Conservation (phyloP, 169 alveolate species). For the Babesia gibsoni region DNA sequence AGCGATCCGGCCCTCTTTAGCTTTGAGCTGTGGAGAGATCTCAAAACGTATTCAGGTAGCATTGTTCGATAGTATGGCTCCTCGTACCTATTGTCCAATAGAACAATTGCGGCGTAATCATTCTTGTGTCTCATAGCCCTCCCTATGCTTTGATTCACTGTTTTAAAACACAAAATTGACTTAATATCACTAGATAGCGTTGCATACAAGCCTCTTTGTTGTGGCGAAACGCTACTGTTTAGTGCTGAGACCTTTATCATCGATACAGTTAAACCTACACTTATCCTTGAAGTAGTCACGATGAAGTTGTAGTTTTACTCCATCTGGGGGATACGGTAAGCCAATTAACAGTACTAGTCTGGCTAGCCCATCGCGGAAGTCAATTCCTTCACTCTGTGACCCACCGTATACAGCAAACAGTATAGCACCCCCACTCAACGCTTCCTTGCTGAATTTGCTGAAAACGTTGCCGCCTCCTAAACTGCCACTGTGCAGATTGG, state of each 20-base stretch:
- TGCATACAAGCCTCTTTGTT: constrained; percentile 18
- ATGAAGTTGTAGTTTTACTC: constrained; percentile 34
- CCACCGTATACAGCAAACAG: constrained; percentile 82
- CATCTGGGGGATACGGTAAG: constrained; percentile 85
- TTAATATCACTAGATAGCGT: constrained; percentile 60
- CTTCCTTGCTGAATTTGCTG: constrained; percentile 27
- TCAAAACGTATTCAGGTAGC: not conserved
- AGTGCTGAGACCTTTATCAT: not conserved
- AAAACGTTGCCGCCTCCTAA: not conserved
- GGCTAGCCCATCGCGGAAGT: constrained; percentile 92
- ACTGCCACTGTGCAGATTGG: not conserved
- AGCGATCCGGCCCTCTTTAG: no score
- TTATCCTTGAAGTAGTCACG: constrained; percentile 5
- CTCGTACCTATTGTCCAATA: constrained; percentile 85
- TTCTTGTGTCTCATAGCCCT: constrained; percentile 93
- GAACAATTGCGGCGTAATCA: constrained; percentile 91
- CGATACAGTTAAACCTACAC: not conserved
- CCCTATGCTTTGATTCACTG: constrained; percentile 95
- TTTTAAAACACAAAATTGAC: constrained; percentile 85
- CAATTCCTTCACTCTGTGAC: constrained; percentile 93
- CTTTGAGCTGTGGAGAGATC: not conserved
- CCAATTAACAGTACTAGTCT: constrained; percentile 91
- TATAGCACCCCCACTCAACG: constrained; percentile 78
- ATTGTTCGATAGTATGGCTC: not conserved
- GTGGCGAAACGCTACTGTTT: not conserved